These are phyloP conservation scores for Ustilago hordei DNA, from an alignment of 1,284 basidiomycete species.

Conservation along the genomic window DNA sequence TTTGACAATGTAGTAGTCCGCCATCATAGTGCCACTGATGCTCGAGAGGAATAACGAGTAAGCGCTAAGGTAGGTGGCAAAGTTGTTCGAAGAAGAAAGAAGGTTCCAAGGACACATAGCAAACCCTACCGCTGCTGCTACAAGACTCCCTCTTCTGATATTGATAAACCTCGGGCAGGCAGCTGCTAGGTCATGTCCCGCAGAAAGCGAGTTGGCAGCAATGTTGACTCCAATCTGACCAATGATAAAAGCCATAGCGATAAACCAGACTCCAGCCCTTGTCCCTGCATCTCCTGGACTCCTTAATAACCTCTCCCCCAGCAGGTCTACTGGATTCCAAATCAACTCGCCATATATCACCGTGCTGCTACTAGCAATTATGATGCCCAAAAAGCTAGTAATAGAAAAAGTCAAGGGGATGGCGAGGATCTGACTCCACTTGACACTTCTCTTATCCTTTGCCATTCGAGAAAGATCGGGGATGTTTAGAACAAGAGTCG, in stretches of 20 bases:
- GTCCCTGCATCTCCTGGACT: conserved; percentile 74
- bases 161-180: conserved; percentile 81
- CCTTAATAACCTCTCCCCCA: conserved; percentile 78
- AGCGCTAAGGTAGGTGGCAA: conserved; percentile 84
- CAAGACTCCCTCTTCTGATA: conserved; percentile 84
- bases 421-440: conserved; percentile 69
- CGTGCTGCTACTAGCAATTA: conserved; percentile 79
- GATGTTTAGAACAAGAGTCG: conserved; percentile 58
- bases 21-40: conserved; percentile 70
- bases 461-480: conserved; percentile 60
- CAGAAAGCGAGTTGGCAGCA: conserved; percentile 85
- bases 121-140: conserved; percentile 81
- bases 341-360: conserved; percentile 81
- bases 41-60: conserved; percentile 72
- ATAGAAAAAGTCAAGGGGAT: conserved; percentile 82
- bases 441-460: conserved; percentile 39
- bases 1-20: conserved; percentile 81
- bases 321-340: conserved; percentile 83
- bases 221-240: conserved; percentile 76
- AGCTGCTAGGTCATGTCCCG: conserved; percentile 85
- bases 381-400: conserved; percentile 84
- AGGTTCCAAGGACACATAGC: conserved; percentile 83
- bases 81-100: conserved; percentile 79
- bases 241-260: conserved; percentile 77
- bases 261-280: conserved; percentile 75